Percentiles rank a stretch among this genome's conserved stretches.
Evolutionary conservation across 169 alveolate species (phyloP).

Genomic region (Cyclospora cayetanensis): DNA sequence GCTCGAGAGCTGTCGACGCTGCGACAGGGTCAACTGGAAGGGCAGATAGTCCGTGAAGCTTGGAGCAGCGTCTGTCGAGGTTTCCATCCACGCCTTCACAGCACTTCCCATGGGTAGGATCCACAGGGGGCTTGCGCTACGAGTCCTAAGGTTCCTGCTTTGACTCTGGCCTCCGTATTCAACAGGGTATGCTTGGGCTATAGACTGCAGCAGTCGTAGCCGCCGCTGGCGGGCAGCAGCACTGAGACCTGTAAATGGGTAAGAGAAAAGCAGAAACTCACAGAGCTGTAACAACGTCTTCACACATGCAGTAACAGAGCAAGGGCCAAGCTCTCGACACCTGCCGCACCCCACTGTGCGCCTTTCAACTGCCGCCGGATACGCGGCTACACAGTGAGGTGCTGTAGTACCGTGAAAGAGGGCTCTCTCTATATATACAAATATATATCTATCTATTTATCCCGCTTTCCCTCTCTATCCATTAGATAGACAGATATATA

Average conservation of each 20-base stretch:
- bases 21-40: not conserved
- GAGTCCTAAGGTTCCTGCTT: not conserved
- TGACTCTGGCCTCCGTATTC: not conserved
- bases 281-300: too few species aligned
- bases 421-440: too few species aligned
- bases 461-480: too few species aligned
- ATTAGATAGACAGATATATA: too few species aligned
- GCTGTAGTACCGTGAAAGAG: too few species aligned
- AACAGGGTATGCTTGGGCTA: not conserved
- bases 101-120: slow-evolving; percentile 32
- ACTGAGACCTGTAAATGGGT: not conserved
- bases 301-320: too few species aligned
- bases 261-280: not conserved
- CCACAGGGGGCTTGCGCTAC: slow-evolving; percentile 30
- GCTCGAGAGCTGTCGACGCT: slow-evolving; percentile 18
- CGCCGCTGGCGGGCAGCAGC: not conserved
- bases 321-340: too few species aligned
- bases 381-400: too few species aligned
- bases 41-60: too few species aligned
- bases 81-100: not conserved
- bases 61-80: not conserved
- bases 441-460: too few species aligned
- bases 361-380: too few species aligned
- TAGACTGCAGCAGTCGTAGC: not conserved
- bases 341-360: too few species aligned